Evolutionary conservation across 2,329 filamentous ascomycete genomes (phyloP), one percentile per base, ranked within the genome.

Genomic region (Calonectria ilicicola): DNA sequence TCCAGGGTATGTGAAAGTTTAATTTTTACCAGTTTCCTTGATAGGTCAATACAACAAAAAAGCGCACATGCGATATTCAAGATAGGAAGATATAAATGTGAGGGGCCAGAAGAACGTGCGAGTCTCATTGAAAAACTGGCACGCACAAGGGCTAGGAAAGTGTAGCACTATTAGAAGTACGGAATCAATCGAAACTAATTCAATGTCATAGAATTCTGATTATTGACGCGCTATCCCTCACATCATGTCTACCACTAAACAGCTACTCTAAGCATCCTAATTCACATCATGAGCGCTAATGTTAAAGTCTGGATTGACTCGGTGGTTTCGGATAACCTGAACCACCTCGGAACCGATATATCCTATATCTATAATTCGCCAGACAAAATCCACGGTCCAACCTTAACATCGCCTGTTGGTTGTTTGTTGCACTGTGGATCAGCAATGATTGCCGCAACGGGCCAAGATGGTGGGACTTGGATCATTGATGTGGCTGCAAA

Each of bases 331-430:
- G 14, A 64, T 26, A 26, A 44, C 32, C 27, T 64, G 26, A 17
- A 32, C 32, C 12, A 56, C 56, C 9, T 69, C 56, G 9, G 32
- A 3, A 7, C 17, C 32, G 14, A 53, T 21, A 14, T 35, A 44
- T 14, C 38, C 35, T 1, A 64, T 35, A 32, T 44, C 32, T 19
- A 69, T 47, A 1, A 64, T 21, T 3, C 32, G 21, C 19, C 35
- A 46, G 7, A 64, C 32, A 23, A 53, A 53, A 14, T 64, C 46
- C 44, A 64, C 53, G 8, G 53, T 62, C 53, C 65, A 62, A 42
- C 62, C 65, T 17, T 63, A 42, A 19, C 53, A 68, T 26, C 65
- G 44, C 44, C 53, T 27, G 17, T 68, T 68, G 14, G 53, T 68
- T 8, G 65, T 32, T 53, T 58, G 15, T 19, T 23, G 15, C 23